phyloP scores from a whole-genome alignment of 352 stramenopile species.

The Globisporangium acanthophoron region DNA sequence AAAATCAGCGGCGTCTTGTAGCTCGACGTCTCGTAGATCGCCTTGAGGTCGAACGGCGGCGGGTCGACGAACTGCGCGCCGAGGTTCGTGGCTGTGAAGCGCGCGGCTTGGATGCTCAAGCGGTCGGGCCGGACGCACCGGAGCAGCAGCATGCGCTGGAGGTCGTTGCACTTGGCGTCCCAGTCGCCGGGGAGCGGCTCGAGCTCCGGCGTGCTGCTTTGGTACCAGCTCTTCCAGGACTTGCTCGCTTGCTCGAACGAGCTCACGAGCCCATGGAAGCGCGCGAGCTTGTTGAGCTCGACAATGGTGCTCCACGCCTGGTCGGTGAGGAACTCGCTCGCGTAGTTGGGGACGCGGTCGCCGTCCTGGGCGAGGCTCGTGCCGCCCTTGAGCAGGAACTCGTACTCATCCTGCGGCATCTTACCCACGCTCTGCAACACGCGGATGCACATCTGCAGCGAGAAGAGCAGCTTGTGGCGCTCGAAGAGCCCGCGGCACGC shows the following conservation, averaged over 20 bases:
- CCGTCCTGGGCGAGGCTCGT: slow-evolving; percentile 45
- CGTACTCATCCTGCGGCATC: slow-evolving; percentile 90
- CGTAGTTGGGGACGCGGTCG: slow-evolving; percentile 77
- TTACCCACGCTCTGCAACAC: slow-evolving; percentile 91
- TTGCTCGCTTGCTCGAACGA: slow-evolving; percentile 88
- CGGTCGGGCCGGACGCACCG: slow-evolving; percentile 90
- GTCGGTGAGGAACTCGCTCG: slow-evolving; percentile 84
- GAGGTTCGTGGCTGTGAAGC: slow-evolving; percentile 90
- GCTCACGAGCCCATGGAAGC: slow-evolving; percentile 86
- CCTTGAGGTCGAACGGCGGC: slow-evolving; percentile 89
- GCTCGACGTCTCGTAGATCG: slow-evolving; percentile 86
- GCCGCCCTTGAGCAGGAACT: slow-evolving; percentile 92
- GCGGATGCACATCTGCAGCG: slow-evolving; percentile 91
- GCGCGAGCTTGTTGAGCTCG: slow-evolving; percentile 87
- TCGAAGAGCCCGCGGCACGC: slow-evolving; percentile 95
- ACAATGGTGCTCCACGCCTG: slow-evolving; percentile 87
- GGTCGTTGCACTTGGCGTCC: slow-evolving; percentile 90
- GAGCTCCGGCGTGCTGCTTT: slow-evolving; percentile 87
- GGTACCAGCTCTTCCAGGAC: slow-evolving; percentile 79
- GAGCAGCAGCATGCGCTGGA: slow-evolving; percentile 93
- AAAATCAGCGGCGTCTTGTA: slow-evolving; percentile 93
- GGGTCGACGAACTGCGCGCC: slow-evolving; percentile 91
- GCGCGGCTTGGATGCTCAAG: slow-evolving; percentile 87
- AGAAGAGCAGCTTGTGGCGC: slow-evolving; percentile 95
- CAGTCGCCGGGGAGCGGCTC: slow-evolving; percentile 90